These are phyloP conservation scores for Penicillium macrosclerotiorum DNA, from an alignment of 495 filamentous ascomycete species.

Conservation along the genomic window DNA sequence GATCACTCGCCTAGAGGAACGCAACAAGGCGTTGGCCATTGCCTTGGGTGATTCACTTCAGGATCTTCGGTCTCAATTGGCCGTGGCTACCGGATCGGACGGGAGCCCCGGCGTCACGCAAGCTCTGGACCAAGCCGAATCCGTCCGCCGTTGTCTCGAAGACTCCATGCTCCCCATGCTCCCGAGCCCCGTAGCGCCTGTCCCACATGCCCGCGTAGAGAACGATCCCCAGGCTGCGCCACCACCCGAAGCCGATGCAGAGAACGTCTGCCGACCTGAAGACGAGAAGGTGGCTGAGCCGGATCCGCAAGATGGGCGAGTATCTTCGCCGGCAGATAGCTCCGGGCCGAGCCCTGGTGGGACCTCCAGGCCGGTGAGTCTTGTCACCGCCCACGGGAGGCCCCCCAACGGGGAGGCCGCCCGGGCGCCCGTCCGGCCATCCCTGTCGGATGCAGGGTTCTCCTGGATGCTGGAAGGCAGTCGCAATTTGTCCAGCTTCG, in stretches of 20 bases:
- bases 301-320: constrained; percentile 4
- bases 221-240: constrained; percentile 8
- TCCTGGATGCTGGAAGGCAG: constrained; percentile 89
- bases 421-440: constrained; percentile 19
- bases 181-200: constrained; percentile 35
- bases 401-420: constrained; percentile 9
- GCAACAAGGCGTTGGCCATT: constrained; percentile 70
- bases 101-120: constrained; percentile 29
- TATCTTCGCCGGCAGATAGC: constrained; percentile 3
- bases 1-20: constrained; percentile 55
- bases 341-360: constrained; percentile 10
- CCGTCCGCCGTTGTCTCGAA: constrained; percentile 74
- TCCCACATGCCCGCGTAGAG: constrained; percentile 3
- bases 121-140: constrained; percentile 70
- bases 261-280: neutral
- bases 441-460: constrained; percentile 80
- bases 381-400: constrained; percentile 5
- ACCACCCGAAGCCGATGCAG: constrained; percentile 5
- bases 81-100: constrained; percentile 53
- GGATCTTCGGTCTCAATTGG: constrained; percentile 54
- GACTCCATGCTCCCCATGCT: constrained; percentile 59
- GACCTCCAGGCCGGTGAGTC: constrained; percentile 8
- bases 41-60: constrained; percentile 70
- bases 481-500: constrained; percentile 47
- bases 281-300: constrained; percentile 3